Conservation (phyloP, 768 basidiomycete species). For the Phlegmacium glaucopus region DNA sequence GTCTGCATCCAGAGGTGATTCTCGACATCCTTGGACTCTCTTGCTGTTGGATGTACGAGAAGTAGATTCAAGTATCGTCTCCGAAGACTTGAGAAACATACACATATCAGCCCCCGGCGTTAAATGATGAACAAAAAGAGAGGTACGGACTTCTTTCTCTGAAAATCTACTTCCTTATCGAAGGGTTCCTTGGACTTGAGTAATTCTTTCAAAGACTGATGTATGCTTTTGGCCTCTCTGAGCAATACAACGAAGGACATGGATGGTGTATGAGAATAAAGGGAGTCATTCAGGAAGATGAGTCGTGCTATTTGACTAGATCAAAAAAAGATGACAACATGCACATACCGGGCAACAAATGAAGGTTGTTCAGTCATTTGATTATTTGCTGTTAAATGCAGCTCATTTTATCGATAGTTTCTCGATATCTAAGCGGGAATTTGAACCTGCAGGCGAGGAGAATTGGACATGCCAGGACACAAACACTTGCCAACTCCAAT, state of each 20-base stretch:
- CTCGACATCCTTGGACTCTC: constrained; percentile 76
- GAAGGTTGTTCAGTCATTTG: constrained; percentile 42
- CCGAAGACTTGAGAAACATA: constrained; percentile 49
- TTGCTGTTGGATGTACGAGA: constrained; percentile 63
- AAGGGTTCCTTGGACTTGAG: constrained; percentile 75
- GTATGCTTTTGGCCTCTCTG: constrained; percentile 78
- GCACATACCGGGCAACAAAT: constrained; percentile 40
- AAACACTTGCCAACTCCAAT: no score
- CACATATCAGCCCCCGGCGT: constrained; percentile 12
- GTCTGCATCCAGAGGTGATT: constrained; percentile 92
- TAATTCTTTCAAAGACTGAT: constrained; percentile 71
- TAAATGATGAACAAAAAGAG: constrained; percentile 7
- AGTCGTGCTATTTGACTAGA: constrained; percentile 7
- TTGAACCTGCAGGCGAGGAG: no score
- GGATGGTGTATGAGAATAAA: constrained; percentile 2
- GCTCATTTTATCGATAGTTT: constrained; percentile 32
- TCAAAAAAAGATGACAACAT: constrained; percentile 7
- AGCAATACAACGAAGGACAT: constrained; percentile 13
- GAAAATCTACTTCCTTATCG: constrained; percentile 83
- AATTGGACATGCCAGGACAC: no score
- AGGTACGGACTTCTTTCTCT: constrained; percentile 74
- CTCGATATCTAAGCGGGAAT: neutral
- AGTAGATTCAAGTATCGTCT: constrained; percentile 68
- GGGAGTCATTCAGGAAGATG: constrained; percentile 2
- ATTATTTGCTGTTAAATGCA: constrained; percentile 16